Base-by-base conservation (phyloP, 768 basidiomycete species). In the Leucocoprinus birnbaumii region DNA sequence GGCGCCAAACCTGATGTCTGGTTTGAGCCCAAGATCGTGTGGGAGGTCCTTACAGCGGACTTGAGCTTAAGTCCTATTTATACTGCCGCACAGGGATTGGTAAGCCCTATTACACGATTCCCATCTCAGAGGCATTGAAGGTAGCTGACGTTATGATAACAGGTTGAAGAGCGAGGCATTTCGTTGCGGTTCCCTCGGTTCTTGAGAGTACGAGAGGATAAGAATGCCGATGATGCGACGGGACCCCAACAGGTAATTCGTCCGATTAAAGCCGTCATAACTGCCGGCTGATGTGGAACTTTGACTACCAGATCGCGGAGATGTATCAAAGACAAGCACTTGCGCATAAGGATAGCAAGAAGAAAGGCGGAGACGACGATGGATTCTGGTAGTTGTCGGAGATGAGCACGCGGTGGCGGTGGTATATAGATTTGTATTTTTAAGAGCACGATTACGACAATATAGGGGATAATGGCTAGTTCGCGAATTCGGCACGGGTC, bases 41-140 rank as follows among this genome's bases (percentile, higher is more conserved):
- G 97, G 96, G 97, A 99, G 72, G 95, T 99, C 45, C 80, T 98
- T 64, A 91, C 96, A 2, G 97, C 97, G 6, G 97, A 99, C 73
- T 70, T 99, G 63, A 97, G 94, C 69, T 73, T 98, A 72, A 98
- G 95, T 71, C 97, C 97, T 7, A 80, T 98, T 50, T 98, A 98
- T 65, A 90, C 89, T n/a, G 95, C 94, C 3, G 94, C 89, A 18
- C 90, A 93, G 65, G 94, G 94, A 62, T 64, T 91, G 74, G 94
- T 94, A 63, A 58, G 48, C 40, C 13, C n/a, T 18, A 40, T 87
- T 75, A 35, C 11, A 48, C 3, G 8, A 27, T 56, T 53, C 25
- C 40, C 52, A 21, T 26, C 6, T 10, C 16, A 40, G 19, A 4
- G 25, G n/a, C 40, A 2, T 45, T 24, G 26, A 25, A 38, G 5